Conservation (phyloP, 495 filamentous ascomycete species). For the Penicillium maclennaniae region DNA sequence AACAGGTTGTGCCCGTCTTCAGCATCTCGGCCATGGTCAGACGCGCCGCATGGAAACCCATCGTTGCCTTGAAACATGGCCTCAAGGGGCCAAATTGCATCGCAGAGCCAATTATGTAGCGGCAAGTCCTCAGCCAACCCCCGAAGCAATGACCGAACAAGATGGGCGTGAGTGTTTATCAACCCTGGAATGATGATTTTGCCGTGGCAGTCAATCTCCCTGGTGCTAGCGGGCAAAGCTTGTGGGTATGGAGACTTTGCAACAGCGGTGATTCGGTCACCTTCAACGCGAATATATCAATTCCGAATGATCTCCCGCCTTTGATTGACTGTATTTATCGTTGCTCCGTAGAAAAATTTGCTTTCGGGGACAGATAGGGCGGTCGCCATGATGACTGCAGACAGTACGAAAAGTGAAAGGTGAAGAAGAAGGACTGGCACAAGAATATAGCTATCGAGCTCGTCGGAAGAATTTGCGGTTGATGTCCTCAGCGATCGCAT, state of each 20-base stretch:
- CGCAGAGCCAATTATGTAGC: slow-evolving; percentile 40
- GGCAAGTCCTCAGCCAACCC: slow-evolving; percentile 41
- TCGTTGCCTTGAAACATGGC: slow-evolving; percentile 33
- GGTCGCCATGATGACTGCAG: slow-evolving; percentile 1
- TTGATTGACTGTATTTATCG: slow-evolving; percentile 42
- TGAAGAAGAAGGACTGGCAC: no score
- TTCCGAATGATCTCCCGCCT: slow-evolving; percentile 36
- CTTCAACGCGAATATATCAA: slow-evolving; percentile 35
- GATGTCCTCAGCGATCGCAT: no score
- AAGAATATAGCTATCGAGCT: no score
- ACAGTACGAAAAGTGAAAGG: no score
- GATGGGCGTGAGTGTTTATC: slow-evolving; percentile 42
- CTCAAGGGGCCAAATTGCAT: slow-evolving; percentile 43
- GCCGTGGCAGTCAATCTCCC: slow-evolving; percentile 23
- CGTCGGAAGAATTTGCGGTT: no score
- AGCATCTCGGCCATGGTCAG: slow-evolving; percentile 45
- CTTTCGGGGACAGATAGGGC: neutral
- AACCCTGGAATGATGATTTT: slow-evolving; percentile 43
- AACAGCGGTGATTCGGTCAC: slow-evolving; percentile 32
- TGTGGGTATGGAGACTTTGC: slow-evolving; percentile 26
- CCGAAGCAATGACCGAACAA: slow-evolving; percentile 41
- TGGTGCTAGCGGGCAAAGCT: slow-evolving; percentile 1
- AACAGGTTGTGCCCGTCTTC: slow-evolving; percentile 44
- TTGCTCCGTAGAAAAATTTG: slow-evolving; percentile 22
- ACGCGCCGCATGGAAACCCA: slow-evolving; percentile 36